Evolutionary conservation across 805 yeast species (phyloP).

Genomic region (Tetrapisispora namnaoensis): DNA sequence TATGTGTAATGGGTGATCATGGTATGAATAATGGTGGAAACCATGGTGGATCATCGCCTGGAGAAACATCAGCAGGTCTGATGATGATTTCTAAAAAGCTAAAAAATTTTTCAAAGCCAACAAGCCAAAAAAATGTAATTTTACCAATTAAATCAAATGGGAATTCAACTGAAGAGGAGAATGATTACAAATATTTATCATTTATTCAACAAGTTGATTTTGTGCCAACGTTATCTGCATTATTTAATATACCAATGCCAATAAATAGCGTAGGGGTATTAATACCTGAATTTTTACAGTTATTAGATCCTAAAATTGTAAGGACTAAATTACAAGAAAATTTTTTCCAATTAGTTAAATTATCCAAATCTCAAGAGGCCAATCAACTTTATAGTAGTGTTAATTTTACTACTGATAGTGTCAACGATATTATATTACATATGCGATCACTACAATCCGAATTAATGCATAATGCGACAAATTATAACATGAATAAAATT

Average conservation of each 20-base stretch:
- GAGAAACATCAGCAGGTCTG: constrained; percentile 86
- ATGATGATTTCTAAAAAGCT: constrained; percentile 59
- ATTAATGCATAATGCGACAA: constrained; percentile 55
- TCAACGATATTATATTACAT: constrained; percentile 25
- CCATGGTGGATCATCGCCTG: constrained; percentile 90
- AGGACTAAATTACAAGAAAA: constrained; percentile 37
- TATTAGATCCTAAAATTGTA: constrained; percentile 36
- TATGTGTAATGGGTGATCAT: constrained; percentile 83
- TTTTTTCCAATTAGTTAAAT: constrained; percentile 42
- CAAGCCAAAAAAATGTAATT: constrained; percentile 7
- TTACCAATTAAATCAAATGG: constrained; percentile 11
- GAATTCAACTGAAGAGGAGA: constrained; percentile 31
- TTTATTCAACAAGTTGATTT: constrained; percentile 79
- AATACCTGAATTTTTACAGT: constrained; percentile 43
- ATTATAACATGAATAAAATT: constrained; percentile 53
- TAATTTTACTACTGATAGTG: constrained; percentile 2
- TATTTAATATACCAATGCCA: constrained; percentile 84
- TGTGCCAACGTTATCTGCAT: constrained; percentile 78
- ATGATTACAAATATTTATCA: constrained; percentile 43
- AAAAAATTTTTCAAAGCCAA: constrained; percentile 17
- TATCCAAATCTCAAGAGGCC: constrained; percentile 8
- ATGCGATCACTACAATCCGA: constrained; percentile 40
- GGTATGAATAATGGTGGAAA: constrained; percentile 95
- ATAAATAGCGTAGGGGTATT: constrained; percentile 77
- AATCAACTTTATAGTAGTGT: constrained; percentile 4